These are phyloP conservation scores for Termitomyces sp. DNA, from an alignment of 768 basidiomycete species.

Conservation along the genomic window DNA sequence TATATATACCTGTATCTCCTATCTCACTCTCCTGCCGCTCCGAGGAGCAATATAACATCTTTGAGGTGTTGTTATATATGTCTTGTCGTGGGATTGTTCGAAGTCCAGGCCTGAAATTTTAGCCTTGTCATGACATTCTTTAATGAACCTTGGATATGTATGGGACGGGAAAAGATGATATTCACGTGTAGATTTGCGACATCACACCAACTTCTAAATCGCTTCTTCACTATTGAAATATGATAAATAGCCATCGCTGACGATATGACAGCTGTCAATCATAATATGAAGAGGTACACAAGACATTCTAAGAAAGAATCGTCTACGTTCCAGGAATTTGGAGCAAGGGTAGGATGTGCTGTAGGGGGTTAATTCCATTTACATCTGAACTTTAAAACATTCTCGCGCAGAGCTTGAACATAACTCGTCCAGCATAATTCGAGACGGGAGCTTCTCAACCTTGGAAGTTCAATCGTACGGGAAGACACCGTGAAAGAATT, in stretches of 20 bases:
- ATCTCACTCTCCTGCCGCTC: conserved; percentile 2
- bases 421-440: neutral
- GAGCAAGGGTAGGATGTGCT: neutral
- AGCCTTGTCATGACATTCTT: too few relatives aligned
- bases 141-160: too few relatives aligned
- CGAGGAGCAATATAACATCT: conserved; percentile 8
- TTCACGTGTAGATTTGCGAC: too few relatives aligned
- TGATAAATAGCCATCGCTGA: neutral
- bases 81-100: neutral
- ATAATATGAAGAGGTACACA: neutral
- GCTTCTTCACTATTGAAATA: neutral
- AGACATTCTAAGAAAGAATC: neutral
- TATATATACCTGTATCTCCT: conserved; percentile 10
- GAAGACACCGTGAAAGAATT: neutral
- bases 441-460: neutral
- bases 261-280: neutral
- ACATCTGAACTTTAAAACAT: neutral
- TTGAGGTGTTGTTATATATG: neutral
- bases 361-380: neutral
- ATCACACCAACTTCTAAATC: too few relatives aligned
- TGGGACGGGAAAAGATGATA: too few relatives aligned
- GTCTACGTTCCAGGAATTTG: neutral
- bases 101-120: too few relatives aligned
- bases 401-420: neutral
- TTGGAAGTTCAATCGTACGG: neutral